Base-by-base conservation (phyloP, 2,329 filamentous ascomycete species). In the Venturiaceae sp. region DNA sequence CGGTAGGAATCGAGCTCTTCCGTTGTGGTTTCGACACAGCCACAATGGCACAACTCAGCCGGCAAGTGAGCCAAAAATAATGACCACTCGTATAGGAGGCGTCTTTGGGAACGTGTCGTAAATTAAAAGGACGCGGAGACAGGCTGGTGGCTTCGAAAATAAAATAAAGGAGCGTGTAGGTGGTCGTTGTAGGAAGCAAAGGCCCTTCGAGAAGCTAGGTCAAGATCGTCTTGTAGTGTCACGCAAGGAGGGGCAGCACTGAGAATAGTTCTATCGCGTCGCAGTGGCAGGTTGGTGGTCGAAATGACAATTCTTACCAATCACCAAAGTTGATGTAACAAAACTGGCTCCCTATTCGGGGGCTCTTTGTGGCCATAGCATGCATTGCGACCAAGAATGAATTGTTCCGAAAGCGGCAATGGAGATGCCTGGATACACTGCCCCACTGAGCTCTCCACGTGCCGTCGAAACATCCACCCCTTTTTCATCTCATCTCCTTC, bases 41-140 rank as follows among this genome's bases (percentile, higher is more conserved):
- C 44, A 50, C 44, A 50, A n/a, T n/a, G n/a, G n/a, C n/a, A n/a
- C n/a, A 47, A n/a, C 44, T 50, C 44, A 50, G 26, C 44, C 26
- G 44, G 28, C 44, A n/a, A 30, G n/a, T 30, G 16, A 30, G 13
- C 26, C 44, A 50, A 50, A 41, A 50, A 50, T n/a, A 30, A 50
- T 28, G 26, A 28, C 21, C 21, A 46, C 7, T 46, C 3, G 41
- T 28, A 26, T n/a, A 28, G 7, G 23, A 26, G 21, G 41, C 21
- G 21, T 8, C 14, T 6, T 6, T 39, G 8, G 37, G 3, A 39
- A 14, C 41, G 41, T 28, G 9, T 28, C 23, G 41, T 47, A 11
- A 28, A 28, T 6, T n/a, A 26, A 28, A 30, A 47, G 44, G 26
- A 28, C 21, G 28, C 14, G 13, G 26, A 30, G 23, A 47, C 23